Base-by-base conservation (phyloP, 192 early-diverging fungal genomes). In the Coemansia sp. region DNA sequence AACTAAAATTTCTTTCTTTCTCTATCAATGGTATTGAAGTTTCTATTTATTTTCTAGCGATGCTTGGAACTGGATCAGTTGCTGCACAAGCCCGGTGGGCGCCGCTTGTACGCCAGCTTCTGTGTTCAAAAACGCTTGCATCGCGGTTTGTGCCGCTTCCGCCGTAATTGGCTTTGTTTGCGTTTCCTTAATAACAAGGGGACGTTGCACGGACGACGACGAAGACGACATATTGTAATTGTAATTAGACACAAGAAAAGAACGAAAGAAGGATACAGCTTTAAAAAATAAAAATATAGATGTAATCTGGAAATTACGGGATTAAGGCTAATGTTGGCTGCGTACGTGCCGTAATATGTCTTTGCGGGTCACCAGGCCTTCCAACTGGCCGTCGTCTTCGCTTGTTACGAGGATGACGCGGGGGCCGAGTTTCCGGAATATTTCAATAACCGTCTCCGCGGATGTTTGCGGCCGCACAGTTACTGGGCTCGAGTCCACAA, bases 391-490 rank as follows among this genome's bases (percentile, higher is more conserved):
- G 42, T 81, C 78, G 12, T 75, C 73, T n/a, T 76, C 73, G 52
- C 84, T 74, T 64, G 88, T 88, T 20, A 92, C 84, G 17, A 90
- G 67, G 24, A 92, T 81, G 7, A 87, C 82, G 7, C 87, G 83
- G 15, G 90, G 90, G 8, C 90, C 91, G 55, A 93, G 83, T 76
- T 93, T 91, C 56, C 89, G 89, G 65, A 93, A 93, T 44, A 93
- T 83, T 74, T 92, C 88, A 64, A 91, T 81, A 0, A 89, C 88
- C 0, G 88, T 90, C 58, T 91, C 92, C 9, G 88, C 72, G 1
- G 89, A 79, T 23, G 84, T 76, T 26, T 85, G 80, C 18, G 90
- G 90, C 12, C 86, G 74, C 15, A 92, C 89, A 0, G 86, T 87
- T 14, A 89, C 83, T 0, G 92, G 89, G n/a, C 86, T 89, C 66